phyloP scores from a whole-genome alignment of 2,329 filamentous ascomycete genomes.

The Harringtonia lauricola region DNA sequence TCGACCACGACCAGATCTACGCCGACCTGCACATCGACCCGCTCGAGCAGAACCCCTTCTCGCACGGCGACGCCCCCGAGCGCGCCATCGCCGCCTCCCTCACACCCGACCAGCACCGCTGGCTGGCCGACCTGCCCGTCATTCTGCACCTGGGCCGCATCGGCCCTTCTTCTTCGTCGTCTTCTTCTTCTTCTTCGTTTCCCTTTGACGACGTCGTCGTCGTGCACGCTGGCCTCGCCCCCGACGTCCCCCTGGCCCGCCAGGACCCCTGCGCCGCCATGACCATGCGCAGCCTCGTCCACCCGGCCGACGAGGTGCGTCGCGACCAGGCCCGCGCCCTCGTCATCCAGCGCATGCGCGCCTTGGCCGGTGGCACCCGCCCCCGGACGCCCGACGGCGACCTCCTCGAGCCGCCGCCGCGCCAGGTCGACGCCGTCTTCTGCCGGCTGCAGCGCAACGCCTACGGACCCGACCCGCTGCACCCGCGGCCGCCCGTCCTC shows the following conservation, averaged over 20 bases:
- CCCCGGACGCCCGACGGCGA: slow-evolving; percentile 6
- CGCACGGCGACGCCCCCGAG: slow-evolving; percentile 26
- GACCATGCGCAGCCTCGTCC: slow-evolving; percentile 79
- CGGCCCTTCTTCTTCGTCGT: slow-evolving; percentile 27
- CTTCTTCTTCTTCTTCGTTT: not conserved
- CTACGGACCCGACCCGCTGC: slow-evolving; percentile 9
- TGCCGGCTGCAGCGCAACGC: slow-evolving; percentile 5
- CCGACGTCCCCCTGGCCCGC: slow-evolving; percentile 55
- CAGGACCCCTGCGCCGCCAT: slow-evolving; percentile 75
- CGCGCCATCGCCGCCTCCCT: slow-evolving; percentile 46
- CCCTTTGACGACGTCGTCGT: slow-evolving; percentile 47
- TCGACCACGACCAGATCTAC: slow-evolving; percentile 6
- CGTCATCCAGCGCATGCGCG: slow-evolving; percentile 22
- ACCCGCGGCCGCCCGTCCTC: slow-evolving; percentile 5
- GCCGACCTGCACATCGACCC: slow-evolving; percentile 3
- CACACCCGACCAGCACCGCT: slow-evolving; percentile 48
- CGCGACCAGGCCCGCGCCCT: slow-evolving; percentile 18
- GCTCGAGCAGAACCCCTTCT: slow-evolving; percentile 11
- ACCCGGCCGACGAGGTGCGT: slow-evolving; percentile 42
- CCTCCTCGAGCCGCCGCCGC: slow-evolving; percentile 5
- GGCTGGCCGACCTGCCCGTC: slow-evolving; percentile 63
- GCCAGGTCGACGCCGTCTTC: slow-evolving; percentile 13
- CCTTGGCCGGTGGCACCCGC: slow-evolving; percentile 10
- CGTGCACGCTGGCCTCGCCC: slow-evolving; percentile 79
- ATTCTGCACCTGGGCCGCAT: slow-evolving; percentile 58